Conservation (phyloP, 73 alveolate genomes). For the Tetrahymena borealis region DNA sequence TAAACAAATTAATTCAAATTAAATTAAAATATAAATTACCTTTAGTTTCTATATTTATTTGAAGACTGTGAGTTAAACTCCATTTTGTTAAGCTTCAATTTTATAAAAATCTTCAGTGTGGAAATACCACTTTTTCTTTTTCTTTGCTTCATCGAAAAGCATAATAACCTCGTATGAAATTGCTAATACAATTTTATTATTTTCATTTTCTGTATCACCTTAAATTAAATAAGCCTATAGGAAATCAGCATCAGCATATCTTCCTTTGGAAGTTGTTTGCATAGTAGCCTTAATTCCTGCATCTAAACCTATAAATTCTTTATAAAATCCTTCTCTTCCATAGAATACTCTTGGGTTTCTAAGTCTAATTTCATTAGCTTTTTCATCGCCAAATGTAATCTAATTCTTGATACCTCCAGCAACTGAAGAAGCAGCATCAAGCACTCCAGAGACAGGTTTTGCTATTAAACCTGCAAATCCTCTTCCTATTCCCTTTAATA, state of each 20-base stretch:
- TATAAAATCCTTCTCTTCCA: conserved; percentile 27
- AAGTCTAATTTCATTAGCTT: conserved; percentile 22
- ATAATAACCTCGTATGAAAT: not conserved
- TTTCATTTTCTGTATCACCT: not conserved
- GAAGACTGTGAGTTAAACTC: not conserved
- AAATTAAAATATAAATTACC: not conserved
- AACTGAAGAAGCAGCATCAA: conserved; percentile 12
- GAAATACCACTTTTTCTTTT: not conserved
- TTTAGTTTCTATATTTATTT: not conserved
- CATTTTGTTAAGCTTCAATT: not conserved
- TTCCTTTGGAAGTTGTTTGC: not conserved
- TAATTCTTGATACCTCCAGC: conserved; percentile 32
- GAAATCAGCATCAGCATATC: not conserved
- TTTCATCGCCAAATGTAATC: conserved; percentile 7
- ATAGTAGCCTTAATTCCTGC: conserved; percentile 15
- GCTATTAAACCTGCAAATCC: conserved; percentile 31
- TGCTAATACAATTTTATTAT: not conserved
- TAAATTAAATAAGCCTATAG: not conserved
- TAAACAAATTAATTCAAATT: not conserved
- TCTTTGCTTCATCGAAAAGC: not conserved
- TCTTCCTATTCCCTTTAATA: conserved; percentile 8
- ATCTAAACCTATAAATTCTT: conserved; percentile 6
- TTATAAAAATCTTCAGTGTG: not conserved
- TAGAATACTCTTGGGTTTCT: conserved; percentile 25
- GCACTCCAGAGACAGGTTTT: conserved; percentile 37